A percentile compares a stretch with the other conserved stretches of the same genome.
These are phyloP conservation scores for Quercus lobata DNA, from an alignment of 331 rosid species.

Conservation along the genomic window DNA sequence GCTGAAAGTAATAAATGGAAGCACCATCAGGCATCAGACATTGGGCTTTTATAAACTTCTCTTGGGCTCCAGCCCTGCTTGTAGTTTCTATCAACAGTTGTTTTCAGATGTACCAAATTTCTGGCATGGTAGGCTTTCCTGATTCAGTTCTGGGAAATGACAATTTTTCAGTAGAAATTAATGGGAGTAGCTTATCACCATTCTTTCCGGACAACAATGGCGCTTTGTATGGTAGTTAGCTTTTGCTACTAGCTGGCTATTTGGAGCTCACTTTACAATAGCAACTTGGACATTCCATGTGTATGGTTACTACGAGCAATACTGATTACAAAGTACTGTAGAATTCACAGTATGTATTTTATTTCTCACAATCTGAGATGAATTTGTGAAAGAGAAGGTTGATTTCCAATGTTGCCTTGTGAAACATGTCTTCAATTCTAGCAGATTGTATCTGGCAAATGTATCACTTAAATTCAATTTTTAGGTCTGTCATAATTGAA, in stretches of 20 bases:
- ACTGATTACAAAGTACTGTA: not conserved
- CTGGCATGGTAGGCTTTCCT: conserved; percentile 42
- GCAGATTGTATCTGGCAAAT: conserved; percentile 45
- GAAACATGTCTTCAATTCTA: conserved; percentile 43
- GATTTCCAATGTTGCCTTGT: conserved; percentile 56
- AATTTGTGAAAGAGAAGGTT: conserved; percentile 50
- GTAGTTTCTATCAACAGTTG: conserved; percentile 46
- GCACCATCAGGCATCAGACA: conserved; percentile 41
- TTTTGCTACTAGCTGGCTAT: not conserved
- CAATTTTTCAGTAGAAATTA: not conserved
- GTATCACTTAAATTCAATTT: conserved; percentile 46
- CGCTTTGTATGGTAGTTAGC: conserved; percentile 31
- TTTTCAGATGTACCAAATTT: conserved; percentile 48
- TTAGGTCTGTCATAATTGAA: conserved; percentile 25
- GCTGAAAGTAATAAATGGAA: conserved; percentile 56
- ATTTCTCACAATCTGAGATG: conserved; percentile 28
- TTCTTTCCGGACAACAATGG: conserved; percentile 45
- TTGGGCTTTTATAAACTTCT: conserved; percentile 58
- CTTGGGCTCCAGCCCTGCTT: conserved; percentile 40
- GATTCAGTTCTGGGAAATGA: not conserved
- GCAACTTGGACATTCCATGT: not conserved
- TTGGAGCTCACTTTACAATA: not conserved
- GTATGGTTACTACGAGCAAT: not conserved
- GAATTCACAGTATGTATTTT: not conserved
- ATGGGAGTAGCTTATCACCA: conserved; percentile 37